Evolutionary conservation across 1,139 yeast genomes (phyloP), one percentile per base, ranked within the genome.

Genomic region (Diutina scorzettiae): DNA sequence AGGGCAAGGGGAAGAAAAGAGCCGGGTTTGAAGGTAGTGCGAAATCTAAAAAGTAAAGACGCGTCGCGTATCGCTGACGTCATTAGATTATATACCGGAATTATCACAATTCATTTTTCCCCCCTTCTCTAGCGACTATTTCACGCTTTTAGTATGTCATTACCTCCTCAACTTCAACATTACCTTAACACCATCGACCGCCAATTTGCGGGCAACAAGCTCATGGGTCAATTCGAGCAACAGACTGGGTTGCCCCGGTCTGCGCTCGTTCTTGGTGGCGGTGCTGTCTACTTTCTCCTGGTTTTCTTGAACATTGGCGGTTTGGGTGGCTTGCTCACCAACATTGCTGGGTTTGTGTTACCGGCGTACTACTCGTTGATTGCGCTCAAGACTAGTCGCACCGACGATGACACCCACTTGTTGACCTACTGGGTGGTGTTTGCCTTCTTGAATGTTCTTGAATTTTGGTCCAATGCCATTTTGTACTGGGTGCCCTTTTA

Each of bases 391-490:
- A 81, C 96, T 29, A 52, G 74, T 9, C 59, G 73, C 27, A 66
- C 78, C 40, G 64, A 67, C 32, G 96, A 87, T 58, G 96, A 87
- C 61, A 82, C 93, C 47, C 82, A 85, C 55, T 76, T 83, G 60
- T 74, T 91, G 58, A 82, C 96, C 30, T 89, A 91, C 64, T 91
- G 98, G 98, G 96, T 91, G 46, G 95, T 91, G 25, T 91, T 85
- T 59, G 95, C 96, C 27, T 79, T 78, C 55, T 77, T 91, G 67
- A 84, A 81, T 59, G 91, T 91, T 42, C 57, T 86, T 54, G 99
- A 91, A 67, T 91, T 86, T 73, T 91, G 97, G 97, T 81, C 96
- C 48, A 77, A 79, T 57, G 81, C 96, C 34, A 81, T 93, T 53
- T 73, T 89, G 49, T 85, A 84, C 72, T 84, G 96, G 94, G 64